Conservation (phyloP, 2,329 filamentous ascomycete species). For the Pseudodiploospora longispora region DNA sequence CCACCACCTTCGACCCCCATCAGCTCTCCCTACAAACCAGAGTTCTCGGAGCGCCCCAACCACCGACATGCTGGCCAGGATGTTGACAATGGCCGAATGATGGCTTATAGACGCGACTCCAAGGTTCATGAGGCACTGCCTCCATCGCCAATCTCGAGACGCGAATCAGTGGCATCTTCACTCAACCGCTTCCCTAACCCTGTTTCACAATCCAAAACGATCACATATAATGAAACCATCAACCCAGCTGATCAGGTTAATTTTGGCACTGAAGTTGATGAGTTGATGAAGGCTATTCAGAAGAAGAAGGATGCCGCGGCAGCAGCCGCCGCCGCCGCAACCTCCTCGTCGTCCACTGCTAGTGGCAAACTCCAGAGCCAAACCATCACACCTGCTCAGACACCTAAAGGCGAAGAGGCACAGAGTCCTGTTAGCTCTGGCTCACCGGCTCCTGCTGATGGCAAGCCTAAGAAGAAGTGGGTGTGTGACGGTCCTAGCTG, state of each 20-base stretch:
- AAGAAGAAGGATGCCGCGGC: constrained; percentile 43
- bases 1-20: constrained; percentile 25
- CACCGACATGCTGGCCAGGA: constrained; percentile 13
- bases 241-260: constrained; percentile 43
- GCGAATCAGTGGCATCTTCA: constrained; percentile 23
- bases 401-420: constrained; percentile 7
- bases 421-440: constrained; percentile 22
- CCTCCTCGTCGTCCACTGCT: background rate
- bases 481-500: constrained; percentile 67
- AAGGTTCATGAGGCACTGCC: constrained; percentile 25
- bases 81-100: constrained; percentile 14
- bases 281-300: constrained; percentile 83
- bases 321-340: constrained; percentile 9
- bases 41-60: constrained; percentile 23
- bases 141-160: constrained; percentile 24
- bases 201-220: constrained; percentile 30
- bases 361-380: constrained; percentile 11
- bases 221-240: constrained; percentile 38
- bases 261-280: constrained; percentile 78
- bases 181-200: constrained; percentile 16
- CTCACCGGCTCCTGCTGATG: constrained; percentile 17
- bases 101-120: constrained; percentile 18
- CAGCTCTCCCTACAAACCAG: constrained; percentile 25
- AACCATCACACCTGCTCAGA: constrained; percentile 15
- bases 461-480: constrained; percentile 51